A percentile compares a stretch with the other conserved stretches of the same genome.
Evolutionary conservation across 2,329 filamentous ascomycete genomes (phyloP).

Genomic region (Colletotrichum sp.): DNA sequence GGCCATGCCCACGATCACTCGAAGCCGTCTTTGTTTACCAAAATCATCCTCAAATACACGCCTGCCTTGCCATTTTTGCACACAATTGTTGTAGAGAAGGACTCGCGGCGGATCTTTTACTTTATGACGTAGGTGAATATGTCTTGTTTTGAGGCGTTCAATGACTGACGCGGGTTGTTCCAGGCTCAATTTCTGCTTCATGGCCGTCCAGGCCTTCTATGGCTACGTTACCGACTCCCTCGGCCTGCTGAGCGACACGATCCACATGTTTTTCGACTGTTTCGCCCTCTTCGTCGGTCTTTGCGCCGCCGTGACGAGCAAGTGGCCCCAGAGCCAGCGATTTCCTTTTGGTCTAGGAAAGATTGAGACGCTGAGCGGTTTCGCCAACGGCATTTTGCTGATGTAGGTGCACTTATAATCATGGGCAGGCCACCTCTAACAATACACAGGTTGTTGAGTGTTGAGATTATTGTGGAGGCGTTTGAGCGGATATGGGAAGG

Average conservation of each 20-base stretch:
- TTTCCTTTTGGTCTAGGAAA: slow-evolving; percentile 98
- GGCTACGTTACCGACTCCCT: slow-evolving; percentile 92
- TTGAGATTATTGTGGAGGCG: slow-evolving; percentile 96
- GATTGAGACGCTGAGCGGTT: slow-evolving; percentile 93
- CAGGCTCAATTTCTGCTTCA: slow-evolving; percentile 92
- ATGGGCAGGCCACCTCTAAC: background rate
- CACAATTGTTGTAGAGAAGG: slow-evolving; percentile 86
- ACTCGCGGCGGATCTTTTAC: slow-evolving; percentile 95
- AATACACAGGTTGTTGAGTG: slow-evolving; percentile 75
- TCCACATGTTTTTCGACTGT: slow-evolving; percentile 99
- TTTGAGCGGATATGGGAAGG: slow-evolving; percentile 87
- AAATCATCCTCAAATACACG: slow-evolving; percentile 72
- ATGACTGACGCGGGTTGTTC: slow-evolving; percentile 7
- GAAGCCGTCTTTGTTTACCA: slow-evolving; percentile 72
- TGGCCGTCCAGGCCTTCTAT: slow-evolving; percentile 93
- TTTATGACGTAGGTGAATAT: slow-evolving; percentile 78
- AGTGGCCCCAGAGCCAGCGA: slow-evolving; percentile 87
- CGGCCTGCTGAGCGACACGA: slow-evolving; percentile 94
- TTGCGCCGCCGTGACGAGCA: slow-evolving; percentile 91
- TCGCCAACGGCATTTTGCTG: slow-evolving; percentile 94
- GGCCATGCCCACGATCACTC: slow-evolving; percentile 35
- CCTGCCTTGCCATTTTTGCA: slow-evolving; percentile 79
- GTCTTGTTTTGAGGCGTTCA: background rate
- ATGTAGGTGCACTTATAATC: slow-evolving; percentile 61
- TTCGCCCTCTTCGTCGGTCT: slow-evolving; percentile 89